Conservation (phyloP, 495 filamentous ascomycete genomes). For the Xylaria grammica region DNA sequence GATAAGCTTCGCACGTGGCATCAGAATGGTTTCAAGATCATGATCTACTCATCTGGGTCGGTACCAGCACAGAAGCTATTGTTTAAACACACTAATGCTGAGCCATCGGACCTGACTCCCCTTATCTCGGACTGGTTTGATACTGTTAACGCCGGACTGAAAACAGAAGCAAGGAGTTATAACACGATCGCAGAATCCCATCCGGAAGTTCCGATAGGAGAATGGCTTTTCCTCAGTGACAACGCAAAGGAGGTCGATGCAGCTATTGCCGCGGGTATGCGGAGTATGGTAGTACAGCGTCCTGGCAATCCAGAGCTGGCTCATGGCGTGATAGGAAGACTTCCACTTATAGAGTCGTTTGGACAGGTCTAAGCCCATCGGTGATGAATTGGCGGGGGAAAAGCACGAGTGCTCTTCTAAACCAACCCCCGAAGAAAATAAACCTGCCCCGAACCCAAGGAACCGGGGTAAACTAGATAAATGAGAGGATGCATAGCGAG, state of each 20-base stretch:
- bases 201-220: constrained; percentile 41
- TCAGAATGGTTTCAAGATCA: constrained; percentile 50
- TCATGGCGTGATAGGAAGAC: constrained; percentile 46
- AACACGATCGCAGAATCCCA: constrained; percentile 56
- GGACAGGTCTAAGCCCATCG: constrained; percentile 7
- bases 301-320: constrained; percentile 65
- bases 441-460: not conserved
- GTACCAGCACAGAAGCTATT: constrained; percentile 74
- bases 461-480: not conserved
- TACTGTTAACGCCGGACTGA: constrained; percentile 74
- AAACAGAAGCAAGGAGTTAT: constrained; percentile 66
- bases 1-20: constrained; percentile 60
- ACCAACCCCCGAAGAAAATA: not conserved
- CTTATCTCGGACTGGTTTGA: constrained; percentile 68
- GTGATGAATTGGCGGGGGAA: not conserved
- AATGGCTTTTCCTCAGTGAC: constrained; percentile 74
- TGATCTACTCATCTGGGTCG: constrained; percentile 75
- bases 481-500: not conserved
- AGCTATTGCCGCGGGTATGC: constrained; percentile 67
- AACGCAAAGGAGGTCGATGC: constrained; percentile 72
- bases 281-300: constrained; percentile 63
- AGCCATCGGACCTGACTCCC: constrained; percentile 59
- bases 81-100: constrained; percentile 66
- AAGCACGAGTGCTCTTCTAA: not conserved
- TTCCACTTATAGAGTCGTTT: constrained; percentile 54